Evolutionary conservation across 768 basidiomycete species (phyloP), one percentile per base, ranked within the genome.

Genomic region (Kockovaella imperatae): DNA sequence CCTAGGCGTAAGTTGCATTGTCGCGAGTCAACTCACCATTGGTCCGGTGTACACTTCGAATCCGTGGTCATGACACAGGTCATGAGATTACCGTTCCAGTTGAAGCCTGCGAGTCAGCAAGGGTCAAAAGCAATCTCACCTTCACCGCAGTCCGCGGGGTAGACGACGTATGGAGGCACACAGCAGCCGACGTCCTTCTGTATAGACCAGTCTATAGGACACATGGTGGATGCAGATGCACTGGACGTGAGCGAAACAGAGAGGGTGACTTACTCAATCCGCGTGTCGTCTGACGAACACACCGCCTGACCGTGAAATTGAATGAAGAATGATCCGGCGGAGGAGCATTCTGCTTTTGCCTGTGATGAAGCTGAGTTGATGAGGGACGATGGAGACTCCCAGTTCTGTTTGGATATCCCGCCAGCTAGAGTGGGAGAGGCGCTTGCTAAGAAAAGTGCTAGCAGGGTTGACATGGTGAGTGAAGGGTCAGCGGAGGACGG

Each of bases 141-240:
- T 49, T 65, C 63, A 26, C 57, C 57, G 45, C 63, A 65, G 39
- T 65, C 63, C 24, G 53, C 51, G 24, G 49, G 45, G 32, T 24
- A 50, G 29, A 53, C 51, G 13, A 46, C 53, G 28, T 49, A 45
- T 20, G 35, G 30, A 14, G 51, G 51, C 21, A 50, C 39, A 30
- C 53, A 51, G 35, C 49, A 53, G 6, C 35, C 38, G 6, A 15
- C 17, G 13, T 21, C 39, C 26, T 53, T 45, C 41, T 51, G 49
- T 42, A 34, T 28, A 7, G 28, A 35, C 56, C 52, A 54, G 31
- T 45, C 31, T 10, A 43, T 20, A 2, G 56, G 52, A 34, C 54
- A 56, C 15, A 34, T 24, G 23, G 36, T 31, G n/a, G 23, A 23
- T 15, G 34, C 45, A 13, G 52, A 45, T 21, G 48, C 43, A 23